These are phyloP conservation scores for Colletotrichum trifolii DNA, from an alignment of 2,329 filamentous ascomycete species.

Conservation along the genomic window DNA sequence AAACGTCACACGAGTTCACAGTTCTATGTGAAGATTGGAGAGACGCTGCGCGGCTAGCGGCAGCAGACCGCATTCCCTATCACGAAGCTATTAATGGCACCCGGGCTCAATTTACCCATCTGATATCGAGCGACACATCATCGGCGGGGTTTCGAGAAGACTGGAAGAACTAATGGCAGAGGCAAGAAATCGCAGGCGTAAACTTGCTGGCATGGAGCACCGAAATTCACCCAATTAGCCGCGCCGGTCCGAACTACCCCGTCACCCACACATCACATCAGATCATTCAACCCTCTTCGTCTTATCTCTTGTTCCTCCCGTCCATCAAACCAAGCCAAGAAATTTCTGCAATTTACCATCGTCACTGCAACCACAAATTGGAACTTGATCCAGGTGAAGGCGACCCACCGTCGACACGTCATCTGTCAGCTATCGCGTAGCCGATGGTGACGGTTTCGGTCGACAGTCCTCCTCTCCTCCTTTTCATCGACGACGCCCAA, in stretches of 20 bases:
- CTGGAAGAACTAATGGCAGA: too few species aligned
- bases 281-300: conserved; percentile 25
- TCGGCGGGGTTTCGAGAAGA: too few species aligned
- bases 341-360: background rate
- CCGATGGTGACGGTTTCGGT: background rate
- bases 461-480: background rate
- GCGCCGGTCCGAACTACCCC: conserved; percentile 29
- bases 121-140: too few species aligned
- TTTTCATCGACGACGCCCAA: background rate
- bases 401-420: too few species aligned
- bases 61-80: background rate
- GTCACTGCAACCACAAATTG: background rate
- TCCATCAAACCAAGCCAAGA: conserved; percentile 6
- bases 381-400: background rate
- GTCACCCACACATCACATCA: conserved; percentile 12
- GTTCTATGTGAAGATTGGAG: conserved; percentile 1
- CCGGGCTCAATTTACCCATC: too few species aligned
- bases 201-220: background rate
- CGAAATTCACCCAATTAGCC: conserved; percentile 21
- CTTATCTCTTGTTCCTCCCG: conserved; percentile 19
- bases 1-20: conserved; percentile 1
- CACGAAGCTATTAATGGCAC: background rate
- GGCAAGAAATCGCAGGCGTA: too few species aligned
- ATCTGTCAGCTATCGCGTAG: background rate
- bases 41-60: background rate